Percentiles rank a stretch among this genome's conserved stretches.
Conservation (phyloP, 306 rosid species). For the Senna tora region DNA sequence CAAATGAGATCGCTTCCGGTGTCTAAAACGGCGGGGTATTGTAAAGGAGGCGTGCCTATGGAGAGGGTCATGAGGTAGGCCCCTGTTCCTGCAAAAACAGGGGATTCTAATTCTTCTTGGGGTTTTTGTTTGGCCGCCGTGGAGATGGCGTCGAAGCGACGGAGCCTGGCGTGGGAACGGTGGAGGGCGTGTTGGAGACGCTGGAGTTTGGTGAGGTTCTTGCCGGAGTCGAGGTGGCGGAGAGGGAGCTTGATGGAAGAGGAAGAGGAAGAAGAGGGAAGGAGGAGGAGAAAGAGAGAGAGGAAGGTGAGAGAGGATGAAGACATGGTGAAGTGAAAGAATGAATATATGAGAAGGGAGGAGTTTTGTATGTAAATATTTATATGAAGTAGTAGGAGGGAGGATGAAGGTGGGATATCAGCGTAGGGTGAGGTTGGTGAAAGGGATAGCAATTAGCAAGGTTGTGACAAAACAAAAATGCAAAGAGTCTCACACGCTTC, state of each 20-base stretch:
- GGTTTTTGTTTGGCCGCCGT: neutral
- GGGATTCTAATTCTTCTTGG: slow-evolving; percentile 49
- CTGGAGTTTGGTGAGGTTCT: slow-evolving; percentile 73
- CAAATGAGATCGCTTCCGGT: slow-evolving; percentile 92
- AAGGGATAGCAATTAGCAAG: no score
- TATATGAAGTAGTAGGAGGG: no score
- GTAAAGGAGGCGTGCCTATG: slow-evolving; percentile 68
- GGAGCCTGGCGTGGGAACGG: slow-evolving; percentile 58
- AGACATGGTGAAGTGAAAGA: no score
- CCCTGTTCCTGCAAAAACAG: slow-evolving; percentile 64
- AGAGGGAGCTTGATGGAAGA: slow-evolving; percentile 51
- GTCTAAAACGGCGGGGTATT: slow-evolving; percentile 74
- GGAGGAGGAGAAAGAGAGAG: slow-evolving; percentile 28
- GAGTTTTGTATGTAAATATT: no score
- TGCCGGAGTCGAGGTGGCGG: slow-evolving; percentile 65
- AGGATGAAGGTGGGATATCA: slow-evolving; percentile 3
- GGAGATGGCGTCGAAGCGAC: slow-evolving; percentile 52
- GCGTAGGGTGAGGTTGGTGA: no score
- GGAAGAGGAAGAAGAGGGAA: slow-evolving; percentile 44
- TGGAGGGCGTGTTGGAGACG: slow-evolving; percentile 61
- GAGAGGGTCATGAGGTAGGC: slow-evolving; percentile 73
- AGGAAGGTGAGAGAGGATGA: no score
- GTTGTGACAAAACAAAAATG: neutral
- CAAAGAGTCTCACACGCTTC: slow-evolving; percentile 3
- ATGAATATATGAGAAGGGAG: no score